These are phyloP conservation scores for Boletus vinaceobasis DNA, from an alignment of 768 basidiomycete species.

Conservation along the genomic window DNA sequence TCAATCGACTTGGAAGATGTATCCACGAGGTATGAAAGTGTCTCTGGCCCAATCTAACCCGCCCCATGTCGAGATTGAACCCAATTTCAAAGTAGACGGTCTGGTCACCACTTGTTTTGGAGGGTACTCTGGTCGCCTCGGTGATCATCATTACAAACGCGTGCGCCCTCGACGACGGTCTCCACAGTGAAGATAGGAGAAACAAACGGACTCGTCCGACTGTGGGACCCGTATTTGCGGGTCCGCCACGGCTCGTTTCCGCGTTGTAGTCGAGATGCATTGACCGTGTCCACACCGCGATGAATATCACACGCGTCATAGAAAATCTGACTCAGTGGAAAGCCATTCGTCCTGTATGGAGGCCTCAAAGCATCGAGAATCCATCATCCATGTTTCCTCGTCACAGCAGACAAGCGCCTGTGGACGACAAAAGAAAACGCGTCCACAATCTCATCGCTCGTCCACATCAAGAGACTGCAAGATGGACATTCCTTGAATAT, in stretches of 20 bases:
- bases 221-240: no score
- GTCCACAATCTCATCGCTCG: not conserved
- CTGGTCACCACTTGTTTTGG: not conserved
- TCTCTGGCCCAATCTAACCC: no score
- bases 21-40: not conserved
- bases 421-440: not conserved
- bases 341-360: not conserved
- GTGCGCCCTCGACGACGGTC: not conserved
- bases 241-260: not conserved
- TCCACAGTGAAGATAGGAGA: not conserved
- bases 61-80: not conserved
- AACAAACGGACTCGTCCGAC: not conserved
- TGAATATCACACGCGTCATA: not conserved
- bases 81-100: not conserved
- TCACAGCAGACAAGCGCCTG: not conserved
- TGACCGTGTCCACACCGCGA: not conserved
- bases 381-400: not conserved
- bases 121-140: not conserved
- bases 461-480: not conserved
- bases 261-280: not conserved
- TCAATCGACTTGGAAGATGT: not conserved
- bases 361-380: not conserved
- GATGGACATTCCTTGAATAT: no score
- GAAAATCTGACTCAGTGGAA: not conserved
- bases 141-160: not conserved